Base-by-base conservation (phyloP, 306 rosid genomes). In the Vigna trinervia region DNA sequence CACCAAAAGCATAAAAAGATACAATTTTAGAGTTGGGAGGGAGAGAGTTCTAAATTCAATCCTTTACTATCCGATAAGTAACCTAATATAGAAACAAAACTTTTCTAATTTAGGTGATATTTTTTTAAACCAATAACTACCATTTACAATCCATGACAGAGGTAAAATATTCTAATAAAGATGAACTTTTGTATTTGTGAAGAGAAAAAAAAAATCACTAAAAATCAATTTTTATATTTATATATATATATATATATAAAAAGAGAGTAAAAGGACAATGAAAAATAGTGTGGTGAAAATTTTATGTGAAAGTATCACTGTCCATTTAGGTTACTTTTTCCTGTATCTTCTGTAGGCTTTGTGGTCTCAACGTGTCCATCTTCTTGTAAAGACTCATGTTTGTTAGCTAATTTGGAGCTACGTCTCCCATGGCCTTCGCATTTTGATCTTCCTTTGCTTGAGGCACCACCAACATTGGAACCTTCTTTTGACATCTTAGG, bases 401-500 rank as follows among this genome's bases (percentile, higher is more conserved):
- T 73, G 76, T 22, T 41, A 82, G 82, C 36, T 52, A 80, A 51
- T 77, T 76, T 69, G 74, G 80, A 23, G 48, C 54, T 14, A 15
- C 76, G 47, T 65, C 36, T 68, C 26, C 89, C 22, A 57, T 23
- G 54, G 2, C 76, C 20, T 30, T 46, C 75, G 14, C 60, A 12
- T 85, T 77, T 91, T 52, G 77, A 34, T 83, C 85, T 89, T 0
- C 78, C 26, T 68, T 48, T 89, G 5, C 91, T 52, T 8, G 92
- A 77, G 1, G 84, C 84, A 41, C 69, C 19, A 85, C 14, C 70
- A 5, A 19, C 46, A 4, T 30, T 28, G 39, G 81, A 61, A 8
- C 54, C 47, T 46, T 89, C 96, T 62, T 84, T 92, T 9, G 89
- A 68, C 45, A 81, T 88, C 87, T 87, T 95, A 59, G 91, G 70